Conservation (phyloP, 2,329 filamentous ascomycete species). For the Metarhizium sp. region DNA sequence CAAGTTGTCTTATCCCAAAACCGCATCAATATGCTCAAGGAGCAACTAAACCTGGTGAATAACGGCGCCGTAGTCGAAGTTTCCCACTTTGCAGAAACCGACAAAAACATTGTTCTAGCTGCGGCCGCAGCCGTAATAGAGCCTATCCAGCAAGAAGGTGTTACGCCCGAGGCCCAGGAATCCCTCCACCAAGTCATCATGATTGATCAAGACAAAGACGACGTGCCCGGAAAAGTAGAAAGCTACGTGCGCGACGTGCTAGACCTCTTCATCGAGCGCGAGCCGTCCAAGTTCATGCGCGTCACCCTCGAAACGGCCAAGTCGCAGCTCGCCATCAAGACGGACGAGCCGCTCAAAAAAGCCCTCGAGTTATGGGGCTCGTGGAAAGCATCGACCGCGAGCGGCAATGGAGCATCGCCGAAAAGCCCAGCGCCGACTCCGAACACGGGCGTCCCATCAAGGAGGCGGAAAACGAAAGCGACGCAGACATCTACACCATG, state of each 20-base stretch:
- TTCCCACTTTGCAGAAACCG: conserved; percentile 47
- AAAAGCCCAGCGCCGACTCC: conserved; percentile 33
- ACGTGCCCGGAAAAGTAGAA: conserved; percentile 50
- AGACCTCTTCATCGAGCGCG: conserved; percentile 46
- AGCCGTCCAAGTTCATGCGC: conserved; percentile 51
- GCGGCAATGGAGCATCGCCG: conserved; percentile 48
- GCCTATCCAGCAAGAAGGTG: conserved; percentile 25
- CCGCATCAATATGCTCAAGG: conserved; percentile 46
- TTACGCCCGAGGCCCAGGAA: conserved; percentile 23
- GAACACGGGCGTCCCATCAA: conserved; percentile 37
- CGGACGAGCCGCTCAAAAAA: conserved; percentile 46
- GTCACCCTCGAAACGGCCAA: conserved; percentile 47
- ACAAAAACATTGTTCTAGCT: conserved; percentile 31
- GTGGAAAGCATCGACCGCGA: conserved; percentile 58
- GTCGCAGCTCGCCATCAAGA: conserved; percentile 33
- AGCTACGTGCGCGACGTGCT: conserved; percentile 50
- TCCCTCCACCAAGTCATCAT: conserved; percentile 33
- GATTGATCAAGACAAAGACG: conserved; percentile 52
- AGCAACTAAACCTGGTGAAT: conserved; percentile 37
- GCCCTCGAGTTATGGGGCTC: conserved; percentile 54
- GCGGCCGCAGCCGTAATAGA: conserved; percentile 23
- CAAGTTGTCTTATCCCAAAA: conserved; percentile 54
- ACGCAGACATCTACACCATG: conserved; percentile 49
- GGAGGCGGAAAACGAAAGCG: conserved; percentile 36
- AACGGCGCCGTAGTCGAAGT: conserved; percentile 44